Evolutionary conservation across 179 eudicot species (phyloP).

Genomic region (Patellifolia procumbens): DNA sequence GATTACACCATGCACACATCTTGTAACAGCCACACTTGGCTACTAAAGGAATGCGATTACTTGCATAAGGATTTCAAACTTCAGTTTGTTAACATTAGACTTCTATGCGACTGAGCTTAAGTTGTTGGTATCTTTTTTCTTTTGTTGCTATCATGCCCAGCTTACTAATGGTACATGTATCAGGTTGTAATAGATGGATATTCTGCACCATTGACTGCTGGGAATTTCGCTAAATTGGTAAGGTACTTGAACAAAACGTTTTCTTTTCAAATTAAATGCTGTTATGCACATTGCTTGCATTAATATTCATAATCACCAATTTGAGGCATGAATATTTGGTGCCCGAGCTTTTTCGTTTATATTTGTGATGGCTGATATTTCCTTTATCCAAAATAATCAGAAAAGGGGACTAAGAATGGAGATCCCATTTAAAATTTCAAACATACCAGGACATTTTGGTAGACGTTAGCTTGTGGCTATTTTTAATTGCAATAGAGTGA

Average conservation of each 20-base stretch:
- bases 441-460: not conserved
- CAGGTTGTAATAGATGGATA: conserved; percentile 92
- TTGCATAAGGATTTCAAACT: not conserved
- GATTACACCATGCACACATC: not conserved
- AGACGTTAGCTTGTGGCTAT: not conserved
- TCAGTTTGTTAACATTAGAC: not conserved
- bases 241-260: conserved; percentile 57
- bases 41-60: not conserved
- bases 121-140: not conserved
- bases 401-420: not conserved
- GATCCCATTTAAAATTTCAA: not conserved
- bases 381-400: not conserved
- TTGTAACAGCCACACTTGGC: not conserved
- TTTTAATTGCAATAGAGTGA: not conserved
- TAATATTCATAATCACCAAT: too few species aligned
- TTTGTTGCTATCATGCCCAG: not conserved
- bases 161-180: conserved; percentile 19
- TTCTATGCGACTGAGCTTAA: not conserved
- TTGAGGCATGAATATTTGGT: conserved; percentile 1
- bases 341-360: not conserved
- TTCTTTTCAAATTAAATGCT: conserved; percentile 11
- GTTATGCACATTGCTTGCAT: conserved; percentile 10
- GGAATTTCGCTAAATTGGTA: conserved; percentile 97
- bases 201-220: conserved; percentile 96
- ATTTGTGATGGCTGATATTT: not conserved